Evolutionary conservation across 345 rosid genomes (phyloP), one percentile per base, ranked within the genome.

Genomic region (Microthlaspi erraticum): DNA sequence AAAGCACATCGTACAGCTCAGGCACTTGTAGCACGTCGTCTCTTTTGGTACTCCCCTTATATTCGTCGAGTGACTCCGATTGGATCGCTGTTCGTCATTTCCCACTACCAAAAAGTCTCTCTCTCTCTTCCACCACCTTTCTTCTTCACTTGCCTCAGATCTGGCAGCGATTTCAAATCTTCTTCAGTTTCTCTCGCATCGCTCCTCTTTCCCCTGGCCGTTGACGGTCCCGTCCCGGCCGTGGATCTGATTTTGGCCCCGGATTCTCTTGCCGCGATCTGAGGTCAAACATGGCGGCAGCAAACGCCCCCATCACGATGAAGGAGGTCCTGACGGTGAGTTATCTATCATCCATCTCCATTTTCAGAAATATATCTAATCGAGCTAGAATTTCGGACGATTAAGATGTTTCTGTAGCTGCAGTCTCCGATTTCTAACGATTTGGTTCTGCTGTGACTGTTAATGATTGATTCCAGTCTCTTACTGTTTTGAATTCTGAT

Each of bases 221-320:
- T 68, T 75, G 79, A 75, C 79, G 74, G 68, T 53, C 51, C 23
- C 73, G 70, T 68, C 74, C 50, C 70, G 58, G 70, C 71, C 55
- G 23, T 64, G 57, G 79, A 76, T 76, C 79, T 76, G 76, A 76
- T 70, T 58, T 16, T 23, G 39, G 10, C 75, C 55, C 42, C 43
- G 32, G 69, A 38, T 61, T 68, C 52, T 26, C 39, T 56, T n/a
- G 62, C 67, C 41, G 67, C 75, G 76, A 76, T 76, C 79, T 70
- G 75, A 76, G 71, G 71, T 76, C 63, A 74, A 77, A 64, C 88
- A 90, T 90, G 98, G 97, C 95, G 77, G 93, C 96, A 59, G 97
- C 98, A 11, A 91, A 78, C 82, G 96, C 97, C 43, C 97, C 92
- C 76, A 88, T 93, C 87, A 64, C 90, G 75, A 90, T 93, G 98